Evolutionary conservation across 2,329 filamentous ascomycete genomes (phyloP), one percentile per base, ranked within the genome.

Genomic region (Cordyceps fumosorosea): DNA sequence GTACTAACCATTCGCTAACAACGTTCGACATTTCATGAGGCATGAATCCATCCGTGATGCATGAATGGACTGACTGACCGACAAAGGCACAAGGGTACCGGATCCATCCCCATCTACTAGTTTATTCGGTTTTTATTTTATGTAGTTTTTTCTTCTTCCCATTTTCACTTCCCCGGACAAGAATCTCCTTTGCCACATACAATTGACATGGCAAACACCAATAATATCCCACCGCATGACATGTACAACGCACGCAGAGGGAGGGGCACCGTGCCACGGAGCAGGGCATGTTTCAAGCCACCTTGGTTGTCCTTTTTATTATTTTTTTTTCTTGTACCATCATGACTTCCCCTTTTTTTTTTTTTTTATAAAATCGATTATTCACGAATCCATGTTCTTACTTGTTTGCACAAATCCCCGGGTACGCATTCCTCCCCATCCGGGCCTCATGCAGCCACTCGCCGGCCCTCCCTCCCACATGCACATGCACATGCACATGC

Each of bases 231-330:
- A 29, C 55, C 26, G 44, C 56, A 51, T 22, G 3, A 20, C 56
- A 40, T 42, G 56, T 58, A 58, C 47, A 50, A 42, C 45, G 32
- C 47, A 58, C 45, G 47, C 6, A 2, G 16, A 32, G 24, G 24
- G 42, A 37, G 24, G 45, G n/a, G n/a, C n/a, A 58, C 54, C n/a
- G 40, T 42, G 42, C 40, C 22, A 55, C 40, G 40, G n/a, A 56
- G 40, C 56, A 51, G 56, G 56, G 22, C 18, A 52, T 59, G 56
- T 59, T 59, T 59, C 56, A 59, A 52, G 56, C 56, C 56, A 52
- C 56, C 12, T 16, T 45, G 14, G 22, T 47, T 12, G 10, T 11
- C 34, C 10, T 37, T 14, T 44, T 44, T 16, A 37, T 37, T 37
- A 11, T n/a, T n/a, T 44, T 18, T 44, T 12, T 16, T 52, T 32